A percentile compares a stretch with the other conserved stretches of the same genome.
These are phyloP conservation scores for Phytopythium sindhum DNA, from an alignment of 352 stramenopile genomes.

Conservation along the genomic window DNA sequence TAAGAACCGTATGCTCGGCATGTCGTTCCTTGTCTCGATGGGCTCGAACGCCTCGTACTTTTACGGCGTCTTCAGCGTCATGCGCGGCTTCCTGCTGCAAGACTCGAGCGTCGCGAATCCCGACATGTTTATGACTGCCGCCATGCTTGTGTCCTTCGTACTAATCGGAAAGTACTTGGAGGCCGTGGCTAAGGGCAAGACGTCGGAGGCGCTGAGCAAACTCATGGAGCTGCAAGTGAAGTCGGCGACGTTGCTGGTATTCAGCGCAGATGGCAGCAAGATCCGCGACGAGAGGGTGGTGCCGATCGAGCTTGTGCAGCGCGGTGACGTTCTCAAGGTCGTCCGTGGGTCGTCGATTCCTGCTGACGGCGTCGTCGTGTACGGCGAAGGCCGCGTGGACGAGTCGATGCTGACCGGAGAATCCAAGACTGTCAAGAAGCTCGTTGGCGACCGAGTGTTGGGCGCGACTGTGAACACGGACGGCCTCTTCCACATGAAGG, in stretches of 20 bases:
- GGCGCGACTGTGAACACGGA: conserved; percentile 92
- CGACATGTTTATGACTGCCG: conserved; percentile 98
- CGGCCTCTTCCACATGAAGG: conserved; percentile 90
- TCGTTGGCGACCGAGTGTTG: conserved; percentile 75
- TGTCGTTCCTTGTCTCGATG: conserved; percentile 97
- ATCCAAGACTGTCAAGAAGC: conserved; percentile 93
- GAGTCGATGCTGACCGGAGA: conserved; percentile 96
- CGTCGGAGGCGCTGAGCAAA: conserved; percentile 93
- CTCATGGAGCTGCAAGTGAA: conserved; percentile 96
- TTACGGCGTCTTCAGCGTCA: conserved; percentile 91
- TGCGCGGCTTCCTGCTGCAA: conserved; percentile 59
- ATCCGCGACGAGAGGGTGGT: conserved; percentile 75
- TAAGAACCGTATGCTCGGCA: conserved; percentile 89
- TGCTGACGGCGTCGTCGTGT: conserved; percentile 91
- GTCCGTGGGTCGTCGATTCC: conserved; percentile 91
- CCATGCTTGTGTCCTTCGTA: conserved; percentile 98
- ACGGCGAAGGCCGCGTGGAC: conserved; percentile 89
- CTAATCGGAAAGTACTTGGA: conserved; percentile 98
- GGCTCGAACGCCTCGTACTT: conserved; percentile 96
- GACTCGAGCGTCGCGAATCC: conserved; percentile 64
- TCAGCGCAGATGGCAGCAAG: conserved; percentile 49
- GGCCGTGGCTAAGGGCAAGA: conserved; percentile 91
- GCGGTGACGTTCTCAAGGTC: conserved; percentile 92
- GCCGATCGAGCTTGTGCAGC: conserved; percentile 87
- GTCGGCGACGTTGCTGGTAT: conserved; percentile 90